Conservation (phyloP, 768 basidiomycete genomes). For the Calocybe cyanea region DNA sequence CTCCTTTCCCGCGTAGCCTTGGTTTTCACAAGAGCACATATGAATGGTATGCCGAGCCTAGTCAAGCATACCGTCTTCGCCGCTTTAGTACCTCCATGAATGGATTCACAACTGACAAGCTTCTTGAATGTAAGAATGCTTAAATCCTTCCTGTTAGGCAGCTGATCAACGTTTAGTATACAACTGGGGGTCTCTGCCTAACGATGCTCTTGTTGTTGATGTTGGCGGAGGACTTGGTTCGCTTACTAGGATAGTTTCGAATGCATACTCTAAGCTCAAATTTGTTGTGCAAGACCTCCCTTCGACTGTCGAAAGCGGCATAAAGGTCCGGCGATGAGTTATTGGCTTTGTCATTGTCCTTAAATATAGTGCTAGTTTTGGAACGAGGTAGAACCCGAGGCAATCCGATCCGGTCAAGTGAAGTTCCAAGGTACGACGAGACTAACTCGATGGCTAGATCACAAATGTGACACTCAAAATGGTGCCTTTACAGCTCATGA, state of each 20-base stretch:
- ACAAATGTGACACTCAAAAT: not conserved
- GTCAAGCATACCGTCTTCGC: not conserved
- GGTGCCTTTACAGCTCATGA: conserved; percentile 20
- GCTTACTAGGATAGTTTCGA: conserved; percentile 18
- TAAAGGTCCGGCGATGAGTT: not conserved
- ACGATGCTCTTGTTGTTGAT: conserved; percentile 23
- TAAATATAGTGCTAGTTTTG: not conserved
- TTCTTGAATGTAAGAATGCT: not conserved
- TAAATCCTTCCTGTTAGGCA: not conserved
- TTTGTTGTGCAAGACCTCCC: conserved; percentile 24
- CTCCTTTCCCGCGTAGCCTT: conserved; percentile 8
- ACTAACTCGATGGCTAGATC: not conserved
- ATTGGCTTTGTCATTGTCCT: not conserved
- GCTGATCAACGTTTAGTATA: conserved; percentile 8
- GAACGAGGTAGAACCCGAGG: conserved; percentile 4
- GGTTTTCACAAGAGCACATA: not conserved
- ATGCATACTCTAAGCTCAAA: conserved; percentile 15
- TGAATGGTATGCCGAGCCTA: not conserved
- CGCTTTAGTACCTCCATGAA: conserved; percentile 6
- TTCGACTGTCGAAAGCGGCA: conserved; percentile 13
- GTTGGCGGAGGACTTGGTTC: conserved; percentile 27
- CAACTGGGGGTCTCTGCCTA: conserved; percentile 20
- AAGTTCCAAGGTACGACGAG: not conserved
- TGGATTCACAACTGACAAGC: conserved; percentile 1
- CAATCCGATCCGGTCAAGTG: not conserved